phyloP scores from a whole-genome alignment of 1,139 yeast species.

The Spencermartinsiella ligniputridi region DNA sequence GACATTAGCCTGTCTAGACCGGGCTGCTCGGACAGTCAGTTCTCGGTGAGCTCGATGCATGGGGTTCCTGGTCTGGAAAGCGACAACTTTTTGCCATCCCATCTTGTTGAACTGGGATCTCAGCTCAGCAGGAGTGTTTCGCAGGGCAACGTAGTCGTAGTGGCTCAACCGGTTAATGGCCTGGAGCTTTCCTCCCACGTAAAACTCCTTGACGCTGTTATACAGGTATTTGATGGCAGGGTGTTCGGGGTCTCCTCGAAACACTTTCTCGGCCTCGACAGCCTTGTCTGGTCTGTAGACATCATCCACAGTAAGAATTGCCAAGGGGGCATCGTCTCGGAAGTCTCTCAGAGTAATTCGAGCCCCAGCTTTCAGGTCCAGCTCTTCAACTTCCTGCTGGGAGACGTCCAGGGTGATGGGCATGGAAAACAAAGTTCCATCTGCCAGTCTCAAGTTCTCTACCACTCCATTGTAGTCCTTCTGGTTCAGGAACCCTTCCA shows the following conservation, averaged over 20 bases:
- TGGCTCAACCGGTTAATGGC: slow-evolving; percentile 83
- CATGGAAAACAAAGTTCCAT: slow-evolving; percentile 85
- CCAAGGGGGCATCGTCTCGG: slow-evolving; percentile 77
- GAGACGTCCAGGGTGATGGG: slow-evolving; percentile 86
- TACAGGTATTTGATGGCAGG: slow-evolving; percentile 79
- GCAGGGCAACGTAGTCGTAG: slow-evolving; percentile 81
- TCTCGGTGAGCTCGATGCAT: slow-evolving; percentile 99
- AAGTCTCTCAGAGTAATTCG: slow-evolving; percentile 74
- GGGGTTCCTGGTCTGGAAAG: slow-evolving; percentile 97
- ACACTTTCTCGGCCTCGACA: slow-evolving; percentile 76
- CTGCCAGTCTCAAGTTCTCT: slow-evolving; percentile 63
- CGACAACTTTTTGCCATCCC: slow-evolving; percentile 90
- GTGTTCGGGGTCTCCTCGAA: slow-evolving; percentile 96
- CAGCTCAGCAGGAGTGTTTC: slow-evolving; percentile 88
- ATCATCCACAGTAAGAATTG: slow-evolving; percentile 74
- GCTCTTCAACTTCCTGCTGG: slow-evolving; percentile 45
- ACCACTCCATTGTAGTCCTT: slow-evolving; percentile 81
- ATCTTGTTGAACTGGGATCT: slow-evolving; percentile 75
- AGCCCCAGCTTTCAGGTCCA: slow-evolving; percentile 47
- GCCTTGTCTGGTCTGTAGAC: slow-evolving; percentile 77
- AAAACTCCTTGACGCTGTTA: slow-evolving; percentile 74
- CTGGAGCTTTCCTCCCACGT: slow-evolving; percentile 83
- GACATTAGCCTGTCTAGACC: slow-evolving; percentile 69
- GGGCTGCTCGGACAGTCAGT: slow-evolving; percentile 91
- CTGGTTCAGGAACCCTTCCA: slow-evolving; percentile 78